Evolutionary conservation across 768 basidiomycete species (phyloP).

Genomic region (Kwoniella europaea): DNA sequence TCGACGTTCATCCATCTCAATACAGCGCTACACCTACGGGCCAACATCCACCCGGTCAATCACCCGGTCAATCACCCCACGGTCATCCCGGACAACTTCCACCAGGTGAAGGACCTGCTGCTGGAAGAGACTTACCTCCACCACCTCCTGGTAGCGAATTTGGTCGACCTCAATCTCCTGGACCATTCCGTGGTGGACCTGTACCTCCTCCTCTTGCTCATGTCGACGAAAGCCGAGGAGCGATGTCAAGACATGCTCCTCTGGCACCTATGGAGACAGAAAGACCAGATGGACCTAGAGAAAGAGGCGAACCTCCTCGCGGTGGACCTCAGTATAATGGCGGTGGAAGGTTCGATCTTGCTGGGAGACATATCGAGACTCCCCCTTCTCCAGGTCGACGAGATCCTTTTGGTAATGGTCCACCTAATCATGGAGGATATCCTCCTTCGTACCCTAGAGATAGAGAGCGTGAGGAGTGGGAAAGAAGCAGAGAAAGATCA

Average conservation of each 20-base stretch:
- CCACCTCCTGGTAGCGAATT: conserved; percentile 46
- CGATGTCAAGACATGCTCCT: conserved; percentile 51
- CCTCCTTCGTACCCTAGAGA: conserved; percentile 22
- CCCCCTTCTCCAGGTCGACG: conserved; percentile 49
- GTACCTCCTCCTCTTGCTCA: conserved; percentile 51
- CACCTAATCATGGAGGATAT: conserved; percentile 25
- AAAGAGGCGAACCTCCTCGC: conserved; percentile 26
- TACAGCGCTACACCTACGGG: conserved; percentile 61
- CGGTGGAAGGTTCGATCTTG: conserved; percentile 30
- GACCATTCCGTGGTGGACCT: conserved; percentile 54
- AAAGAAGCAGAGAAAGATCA: conserved; percentile 60
- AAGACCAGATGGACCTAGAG: conserved; percentile 26
- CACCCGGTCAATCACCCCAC: conserved; percentile 35
- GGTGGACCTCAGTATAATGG: conserved; percentile 21
- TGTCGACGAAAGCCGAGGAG: conserved; percentile 51
- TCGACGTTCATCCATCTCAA: conserved; percentile 94
- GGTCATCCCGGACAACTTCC: conserved; percentile 39
- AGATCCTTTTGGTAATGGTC: conserved; percentile 28
- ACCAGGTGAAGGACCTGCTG: conserved; percentile 24
- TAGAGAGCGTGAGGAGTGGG: conserved; percentile 57
- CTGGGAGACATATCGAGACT: conserved; percentile 37
- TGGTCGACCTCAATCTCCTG: conserved; percentile 40
- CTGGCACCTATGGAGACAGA: conserved; percentile 56
- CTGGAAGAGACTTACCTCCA: conserved; percentile 50
- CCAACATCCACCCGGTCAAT: conserved; percentile 17